Conservation (phyloP, 1,284 basidiomycete species). For the Singerocomus rubriflavus region DNA sequence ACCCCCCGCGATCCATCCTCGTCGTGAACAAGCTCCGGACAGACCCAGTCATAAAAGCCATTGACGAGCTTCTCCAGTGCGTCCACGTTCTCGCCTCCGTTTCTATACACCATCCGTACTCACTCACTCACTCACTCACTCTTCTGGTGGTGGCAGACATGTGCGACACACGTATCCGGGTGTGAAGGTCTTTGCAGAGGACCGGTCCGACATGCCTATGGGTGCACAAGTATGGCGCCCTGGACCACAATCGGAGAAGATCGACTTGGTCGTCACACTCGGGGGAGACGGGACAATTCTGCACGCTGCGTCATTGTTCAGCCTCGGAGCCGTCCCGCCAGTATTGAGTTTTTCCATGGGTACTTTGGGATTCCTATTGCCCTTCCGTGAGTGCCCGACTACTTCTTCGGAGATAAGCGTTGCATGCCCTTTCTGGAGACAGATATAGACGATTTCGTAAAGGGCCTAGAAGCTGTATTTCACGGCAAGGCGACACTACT, state of each 20-base stretch:
- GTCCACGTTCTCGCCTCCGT: slow-evolving; percentile 21
- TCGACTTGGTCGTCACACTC: slow-evolving; percentile 88
- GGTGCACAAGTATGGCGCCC: slow-evolving; percentile 59
- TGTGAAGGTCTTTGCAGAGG: slow-evolving; percentile 76
- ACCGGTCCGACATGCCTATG: slow-evolving; percentile 62
- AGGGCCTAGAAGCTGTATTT: slow-evolving; percentile 77
- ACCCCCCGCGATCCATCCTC: slow-evolving; percentile 47
- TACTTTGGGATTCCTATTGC: slow-evolving; percentile 89
- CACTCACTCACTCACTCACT: neutral
- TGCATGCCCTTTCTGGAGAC: slow-evolving; percentile 11
- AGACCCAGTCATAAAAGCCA: slow-evolving; percentile 69
- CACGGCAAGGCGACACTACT: slow-evolving; percentile 75
- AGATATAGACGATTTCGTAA: slow-evolving; percentile 82
- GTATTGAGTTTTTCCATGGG: slow-evolving; percentile 97
- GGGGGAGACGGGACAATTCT: slow-evolving; percentile 97
- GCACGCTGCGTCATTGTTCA: slow-evolving; percentile 91
- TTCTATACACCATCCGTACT: neutral
- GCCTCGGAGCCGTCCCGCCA: slow-evolving; percentile 85
- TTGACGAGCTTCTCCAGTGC: slow-evolving; percentile 66
- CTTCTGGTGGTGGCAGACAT: slow-evolving; percentile 48
- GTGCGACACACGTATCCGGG: slow-evolving; percentile 62
- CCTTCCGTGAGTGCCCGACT: slow-evolving; percentile 71
- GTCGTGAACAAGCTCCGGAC: slow-evolving; percentile 77
- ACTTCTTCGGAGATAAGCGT: neutral
- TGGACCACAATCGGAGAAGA: slow-evolving; percentile 53